These are phyloP conservation scores for Anthostomella pinea DNA, from an alignment of 2,329 filamentous ascomycete species.

Conservation along the genomic window DNA sequence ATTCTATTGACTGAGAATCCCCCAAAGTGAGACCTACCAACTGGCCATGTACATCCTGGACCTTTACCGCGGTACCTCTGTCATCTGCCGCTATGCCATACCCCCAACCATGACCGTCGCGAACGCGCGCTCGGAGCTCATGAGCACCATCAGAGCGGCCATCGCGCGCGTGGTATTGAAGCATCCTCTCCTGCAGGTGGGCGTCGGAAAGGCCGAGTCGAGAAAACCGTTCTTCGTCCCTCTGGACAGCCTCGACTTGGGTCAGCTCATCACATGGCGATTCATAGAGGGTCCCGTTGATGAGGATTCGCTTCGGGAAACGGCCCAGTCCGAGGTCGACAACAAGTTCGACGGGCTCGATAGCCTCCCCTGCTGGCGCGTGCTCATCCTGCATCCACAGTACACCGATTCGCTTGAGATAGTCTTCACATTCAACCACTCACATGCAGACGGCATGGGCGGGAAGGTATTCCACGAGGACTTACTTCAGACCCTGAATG, in stretches of 20 bases:
- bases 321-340: conserved; percentile 15
- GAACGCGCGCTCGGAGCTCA: conserved; percentile 6
- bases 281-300: conserved; percentile 4
- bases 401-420: conserved; percentile 12
- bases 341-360: conserved; percentile 7
- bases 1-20: too few species aligned
- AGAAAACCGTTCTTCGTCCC: conserved; percentile 15
- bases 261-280: conserved; percentile 19
- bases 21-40: conserved; percentile 24
- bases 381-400: conserved; percentile 10
- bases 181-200: conserved; percentile 20
- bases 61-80: conserved; percentile 18
- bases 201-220: conserved; percentile 14
- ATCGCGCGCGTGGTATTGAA: conserved; percentile 12
- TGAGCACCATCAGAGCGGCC: conserved; percentile 13
- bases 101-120: conserved; percentile 11
- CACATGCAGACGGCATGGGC: conserved; percentile 18
- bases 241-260: conserved; percentile 18
- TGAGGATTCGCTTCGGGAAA: conserved; percentile 6
- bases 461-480: conserved; percentile 24
- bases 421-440: conserved; percentile 21
- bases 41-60: conserved; percentile 21
- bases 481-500: conserved; percentile 30
- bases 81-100: conserved; percentile 20
- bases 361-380: conserved; percentile 18